Base-by-base conservation (phyloP, 306 rosid species). In the Glycine tomentella region DNA sequence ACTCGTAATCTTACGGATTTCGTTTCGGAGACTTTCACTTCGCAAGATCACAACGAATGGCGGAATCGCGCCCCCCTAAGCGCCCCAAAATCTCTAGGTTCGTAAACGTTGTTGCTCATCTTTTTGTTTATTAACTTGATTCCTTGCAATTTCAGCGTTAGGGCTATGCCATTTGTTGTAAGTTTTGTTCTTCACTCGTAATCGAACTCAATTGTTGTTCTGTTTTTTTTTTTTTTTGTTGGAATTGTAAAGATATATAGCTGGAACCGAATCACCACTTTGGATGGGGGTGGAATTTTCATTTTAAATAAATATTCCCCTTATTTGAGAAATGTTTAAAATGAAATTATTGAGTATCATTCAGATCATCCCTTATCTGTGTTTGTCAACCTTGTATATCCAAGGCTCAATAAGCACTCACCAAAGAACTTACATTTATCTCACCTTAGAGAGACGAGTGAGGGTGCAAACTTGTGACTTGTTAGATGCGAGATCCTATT, bases 71-170 rank as follows among this genome's bases (percentile, higher is more conserved):
- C 15, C 83, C 93, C 17, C 77, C 90, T 4, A 95, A 95, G 89
- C 99, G 97, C 76, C 87, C 82, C 69, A 95, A 86, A 82, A 85
- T 88, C 53, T 33, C 77, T 25, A 90, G 97, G 99, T 94, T 51
- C 4, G 89, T 80, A 2, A 51, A 3, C 55, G 16, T 72, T 34
- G 25, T 58, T 9, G 14, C 53, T 13, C 48, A 7, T 59, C 14
- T 2, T 36, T 56, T 61, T 66, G 8, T 61, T 73, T 33, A 7
- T 16, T 34, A 3, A 2, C 48, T 53, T 50, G 13, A 14, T n/a
- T 69, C 20, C 57, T 36, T 20, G 55, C 63, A 15, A 58, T 81
- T 82, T 74, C 7, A 25, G 49, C 10, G 4, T 74, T 33, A 14
- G 80, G 78, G 82, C 72, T 52, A 5, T 78, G 57, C 36, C 10